phyloP scores from a whole-genome alignment of 441 rosid genomes.

The Brassica hybrid region DNA sequence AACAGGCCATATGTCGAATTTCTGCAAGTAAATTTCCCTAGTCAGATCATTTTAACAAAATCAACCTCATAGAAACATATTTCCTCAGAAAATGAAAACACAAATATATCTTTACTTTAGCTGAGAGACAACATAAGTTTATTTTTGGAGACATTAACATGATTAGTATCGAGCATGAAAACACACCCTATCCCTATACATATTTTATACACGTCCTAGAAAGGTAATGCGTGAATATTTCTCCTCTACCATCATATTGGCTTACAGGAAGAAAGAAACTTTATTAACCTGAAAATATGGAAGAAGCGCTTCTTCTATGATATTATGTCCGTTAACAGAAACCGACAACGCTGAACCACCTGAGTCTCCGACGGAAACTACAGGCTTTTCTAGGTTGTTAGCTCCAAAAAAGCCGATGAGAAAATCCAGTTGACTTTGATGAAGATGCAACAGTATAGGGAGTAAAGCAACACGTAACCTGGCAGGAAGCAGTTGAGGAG shows the following conservation, averaged over 20 bases:
- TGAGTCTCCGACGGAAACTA: conserved; percentile 48
- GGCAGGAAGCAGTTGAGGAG: conserved; percentile 39
- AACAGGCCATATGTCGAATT: conserved; percentile 86
- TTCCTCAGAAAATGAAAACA: not conserved
- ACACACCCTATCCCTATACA: conserved; percentile 12
- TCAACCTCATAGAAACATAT: not conserved
- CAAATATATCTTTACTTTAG: not conserved
- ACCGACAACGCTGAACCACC: conserved; percentile 46
- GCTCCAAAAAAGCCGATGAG: conserved; percentile 79
- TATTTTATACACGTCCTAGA: conserved; percentile 12
- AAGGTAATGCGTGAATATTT: conserved; percentile 26
- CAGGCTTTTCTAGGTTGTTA: conserved; percentile 57
- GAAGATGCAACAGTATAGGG: conserved; percentile 91
- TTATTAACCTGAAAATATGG: conserved; percentile 94
- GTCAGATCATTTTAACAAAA: conserved; percentile 46
- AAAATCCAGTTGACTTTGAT: conserved; percentile 96
- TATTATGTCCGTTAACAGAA: conserved; percentile 49
- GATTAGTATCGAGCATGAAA: conserved; percentile 19
- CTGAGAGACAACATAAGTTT: conserved; percentile 15
- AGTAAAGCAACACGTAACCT: conserved; percentile 84
- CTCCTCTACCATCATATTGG: conserved; percentile 31
- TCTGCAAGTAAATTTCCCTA: conserved; percentile 59
- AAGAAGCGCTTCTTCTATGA: conserved; percentile 90
- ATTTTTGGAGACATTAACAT: conserved; percentile 16
- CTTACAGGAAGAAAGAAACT: conserved; percentile 17